These are phyloP conservation scores for Colletotrichum graminicola DNA, from an alignment of 2,329 filamentous ascomycete genomes.

Conservation along the genomic window DNA sequence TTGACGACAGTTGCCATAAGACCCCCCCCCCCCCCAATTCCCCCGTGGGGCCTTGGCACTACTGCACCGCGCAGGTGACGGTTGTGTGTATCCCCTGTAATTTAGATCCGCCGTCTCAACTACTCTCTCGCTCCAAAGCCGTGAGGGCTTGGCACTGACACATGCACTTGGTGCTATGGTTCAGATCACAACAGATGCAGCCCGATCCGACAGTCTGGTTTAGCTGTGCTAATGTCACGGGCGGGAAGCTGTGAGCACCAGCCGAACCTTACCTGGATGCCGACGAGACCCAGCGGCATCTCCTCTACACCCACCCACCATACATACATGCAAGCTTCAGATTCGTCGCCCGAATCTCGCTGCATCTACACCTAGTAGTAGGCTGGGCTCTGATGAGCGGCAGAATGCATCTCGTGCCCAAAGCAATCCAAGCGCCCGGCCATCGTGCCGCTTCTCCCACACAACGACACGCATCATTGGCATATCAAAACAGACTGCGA, in stretches of 20 bases:
- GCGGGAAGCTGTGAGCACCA: background rate
- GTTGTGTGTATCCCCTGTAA: conserved; percentile 5
- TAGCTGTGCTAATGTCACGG: conserved; percentile 4
- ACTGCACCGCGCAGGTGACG: conserved; percentile 30
- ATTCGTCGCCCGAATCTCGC: background rate
- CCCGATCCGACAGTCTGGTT: conserved; percentile 25
- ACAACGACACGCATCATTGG: background rate
- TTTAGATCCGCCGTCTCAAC: conserved; percentile 14
- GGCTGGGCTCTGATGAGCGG: background rate
- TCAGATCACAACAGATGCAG: conserved; percentile 29
- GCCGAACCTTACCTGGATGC: conserved; percentile 8
- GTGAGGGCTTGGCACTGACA: conserved; percentile 16
- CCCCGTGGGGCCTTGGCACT: conserved; percentile 28
- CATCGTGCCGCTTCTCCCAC: no score
- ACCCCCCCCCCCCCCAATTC: no score
- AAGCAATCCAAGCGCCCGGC: no score
- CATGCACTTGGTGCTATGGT: background rate
- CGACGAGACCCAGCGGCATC: conserved; percentile 19
- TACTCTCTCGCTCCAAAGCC: background rate
- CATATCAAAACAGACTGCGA: background rate
- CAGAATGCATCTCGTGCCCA: background rate
- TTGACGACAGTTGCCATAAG: no score
- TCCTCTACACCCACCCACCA: background rate
- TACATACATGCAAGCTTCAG: background rate
- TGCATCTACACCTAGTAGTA: no score